Evolutionary conservation across 208 protist genomes (phyloP), one percentile per base, ranked within the genome.

Genomic region (Leishmania mexicana): DNA sequence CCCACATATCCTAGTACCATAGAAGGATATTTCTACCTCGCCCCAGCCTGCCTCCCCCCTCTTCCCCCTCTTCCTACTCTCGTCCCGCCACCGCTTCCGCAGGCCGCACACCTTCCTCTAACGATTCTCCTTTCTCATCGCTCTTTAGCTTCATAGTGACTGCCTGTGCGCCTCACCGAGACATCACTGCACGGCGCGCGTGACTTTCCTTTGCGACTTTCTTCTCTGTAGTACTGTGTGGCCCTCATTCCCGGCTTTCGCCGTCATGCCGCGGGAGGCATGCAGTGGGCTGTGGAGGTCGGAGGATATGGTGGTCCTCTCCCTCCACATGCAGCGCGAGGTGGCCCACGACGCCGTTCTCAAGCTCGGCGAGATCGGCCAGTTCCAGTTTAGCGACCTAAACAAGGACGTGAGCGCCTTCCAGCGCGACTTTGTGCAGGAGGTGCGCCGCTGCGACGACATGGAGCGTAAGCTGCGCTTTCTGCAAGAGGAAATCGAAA

Each of bases 371-470:
- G 90, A 99, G 77, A 85, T 99, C 10, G 98, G 98, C 35, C 76
- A 93, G 74, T 95, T 99, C 80, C 96, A 99, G 92, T 99, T 99
- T 78, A 91, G 92, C 64, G 99, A 99, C 88, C 89, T 99, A 79
- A 96, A 98, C 89, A 75, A 72, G n/a, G 86, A 97, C 38, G 87
- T 99, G n/a, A 98, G 93, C 75, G 90, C 97, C 40, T 99, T 99
- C 85, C 97, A 99, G 88, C 96, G 99, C 40, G 93, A 98, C 79
- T 99, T 99, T 80, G 98, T 99, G 13, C 92, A 96, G 64, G 98
- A 99, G 76, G 97, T 99, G 54, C 97, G 98, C 58, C 85, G 98
- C 42, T 99, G 98, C 87, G 98, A 99, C 74, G 99, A 99, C 76
- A 98, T 99, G 92, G 95, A 99, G 80, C 93, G 98, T 42, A 99